Evolutionary conservation across 1,139 yeast species (phyloP).

Genomic region (Kazachstania sp.): DNA sequence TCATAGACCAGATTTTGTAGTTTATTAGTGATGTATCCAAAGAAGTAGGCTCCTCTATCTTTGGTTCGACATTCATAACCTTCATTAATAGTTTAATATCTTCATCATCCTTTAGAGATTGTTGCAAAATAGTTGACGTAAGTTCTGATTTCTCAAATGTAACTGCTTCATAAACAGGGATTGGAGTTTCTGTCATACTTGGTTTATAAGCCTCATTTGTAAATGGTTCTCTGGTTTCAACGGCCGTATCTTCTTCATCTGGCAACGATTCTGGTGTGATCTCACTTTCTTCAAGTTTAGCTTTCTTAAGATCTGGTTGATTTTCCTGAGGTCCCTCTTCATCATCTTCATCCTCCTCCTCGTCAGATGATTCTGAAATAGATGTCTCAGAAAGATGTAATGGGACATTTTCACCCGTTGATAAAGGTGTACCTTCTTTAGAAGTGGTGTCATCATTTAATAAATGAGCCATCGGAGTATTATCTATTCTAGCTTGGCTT

Average conservation of each 20-base stretch:
- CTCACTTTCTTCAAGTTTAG: slow-evolving; percentile 20
- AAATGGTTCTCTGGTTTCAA: slow-evolving; percentile 11
- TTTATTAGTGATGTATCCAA: slow-evolving; percentile 6
- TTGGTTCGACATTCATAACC: slow-evolving; percentile 29
- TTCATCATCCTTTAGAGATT: slow-evolving; percentile 60
- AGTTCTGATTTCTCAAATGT: slow-evolving; percentile 17
- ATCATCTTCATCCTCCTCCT: slow-evolving; percentile 23
- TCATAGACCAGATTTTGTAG: slow-evolving; percentile 21
- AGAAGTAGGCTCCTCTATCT: slow-evolving; percentile 4
- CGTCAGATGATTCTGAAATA: slow-evolving; percentile 30
- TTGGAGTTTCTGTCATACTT: slow-evolving; percentile 18
- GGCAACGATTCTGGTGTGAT: slow-evolving; percentile 29
- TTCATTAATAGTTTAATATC: slow-evolving; percentile 50
- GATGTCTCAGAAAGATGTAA: slow-evolving; percentile 11
- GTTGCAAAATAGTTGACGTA: slow-evolving; percentile 47
- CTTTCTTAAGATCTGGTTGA: slow-evolving; percentile 12
- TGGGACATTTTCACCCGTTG: slow-evolving; percentile 9
- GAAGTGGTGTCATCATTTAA: slow-evolving; percentile 44
- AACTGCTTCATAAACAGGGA: slow-evolving; percentile 23
- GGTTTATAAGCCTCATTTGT: slow-evolving; percentile 17
- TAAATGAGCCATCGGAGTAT: slow-evolving; percentile 61
- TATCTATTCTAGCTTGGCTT: slow-evolving; percentile 11
- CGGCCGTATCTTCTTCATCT: slow-evolving; percentile 6
- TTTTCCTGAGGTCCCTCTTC: slow-evolving; percentile 20
- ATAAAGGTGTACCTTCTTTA: slow-evolving; percentile 17